Conservation (phyloP, 768 basidiomycete species). For the Rhodotorula graminis region DNA sequence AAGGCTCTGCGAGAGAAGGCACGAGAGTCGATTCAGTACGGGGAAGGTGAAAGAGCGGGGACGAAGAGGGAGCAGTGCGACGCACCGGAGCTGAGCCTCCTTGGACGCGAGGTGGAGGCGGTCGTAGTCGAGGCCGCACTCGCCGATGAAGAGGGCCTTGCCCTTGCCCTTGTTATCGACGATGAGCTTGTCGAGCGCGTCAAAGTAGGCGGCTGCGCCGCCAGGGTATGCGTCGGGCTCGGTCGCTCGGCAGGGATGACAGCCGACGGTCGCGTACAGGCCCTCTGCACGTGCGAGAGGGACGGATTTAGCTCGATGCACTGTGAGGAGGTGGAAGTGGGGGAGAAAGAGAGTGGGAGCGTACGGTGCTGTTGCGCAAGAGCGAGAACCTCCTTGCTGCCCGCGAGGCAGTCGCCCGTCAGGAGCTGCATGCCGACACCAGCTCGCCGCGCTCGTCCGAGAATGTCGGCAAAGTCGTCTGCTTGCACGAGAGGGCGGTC, state of each 20-base stretch:
- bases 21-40: not conserved
- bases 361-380: conserved; percentile 60
- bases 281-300: conserved; percentile 46
- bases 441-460: conserved; percentile 57
- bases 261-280: conserved; percentile 69
- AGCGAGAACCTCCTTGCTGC: conserved; percentile 58
- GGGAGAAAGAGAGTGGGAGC: conserved; percentile 8
- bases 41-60: not conserved
- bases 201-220: conserved; percentile 61
- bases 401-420: conserved; percentile 66
- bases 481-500: not conserved
- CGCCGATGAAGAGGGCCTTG: conserved; percentile 65
- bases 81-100: conserved; percentile 53
- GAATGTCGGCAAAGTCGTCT: conserved; percentile 63
- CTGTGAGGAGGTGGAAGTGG: conserved; percentile 3
- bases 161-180: conserved; percentile 28
- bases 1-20: conserved; percentile 53
- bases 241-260: conserved; percentile 68
- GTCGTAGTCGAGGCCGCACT: conserved; percentile 80
- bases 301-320: not conserved
- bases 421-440: conserved; percentile 69
- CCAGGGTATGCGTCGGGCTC: conserved; percentile 61
- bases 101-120: conserved; percentile 61
- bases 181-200: conserved; percentile 55
- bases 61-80: not conserved